Evolutionary conservation across 139 green algal genomes (phyloP).

Genomic region (Yamagishiella unicocca): DNA sequence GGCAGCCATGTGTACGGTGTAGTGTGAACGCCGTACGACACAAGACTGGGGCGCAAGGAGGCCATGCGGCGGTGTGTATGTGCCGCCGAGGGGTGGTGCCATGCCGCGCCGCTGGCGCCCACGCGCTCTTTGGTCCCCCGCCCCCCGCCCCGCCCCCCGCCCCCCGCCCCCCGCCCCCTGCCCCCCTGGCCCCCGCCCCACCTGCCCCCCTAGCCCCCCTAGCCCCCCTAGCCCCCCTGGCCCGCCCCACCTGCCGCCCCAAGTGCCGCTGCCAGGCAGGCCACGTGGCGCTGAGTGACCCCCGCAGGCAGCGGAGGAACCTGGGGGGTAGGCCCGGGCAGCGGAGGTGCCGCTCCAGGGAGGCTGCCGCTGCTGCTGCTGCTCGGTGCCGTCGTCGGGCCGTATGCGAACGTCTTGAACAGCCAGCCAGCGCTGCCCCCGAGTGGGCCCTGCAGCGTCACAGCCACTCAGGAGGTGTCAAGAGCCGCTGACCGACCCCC

Average conservation of each 20-base stretch:
- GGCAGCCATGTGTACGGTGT: too few species aligned
- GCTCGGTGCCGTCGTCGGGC: not conserved
- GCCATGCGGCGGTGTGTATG: too few species aligned
- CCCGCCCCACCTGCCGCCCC: too few species aligned
- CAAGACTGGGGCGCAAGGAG: too few species aligned
- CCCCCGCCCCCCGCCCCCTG: not conserved
- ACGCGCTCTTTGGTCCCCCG: not conserved
- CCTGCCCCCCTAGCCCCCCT: too few species aligned
- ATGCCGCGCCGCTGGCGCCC: too few species aligned
- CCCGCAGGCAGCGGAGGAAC: not conserved
- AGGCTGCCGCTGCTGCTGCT: not conserved
- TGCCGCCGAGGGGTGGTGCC: too few species aligned
- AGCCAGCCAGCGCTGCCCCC: not conserved
- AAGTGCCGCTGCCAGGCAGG: not conserved
- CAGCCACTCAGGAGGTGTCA: too few species aligned
- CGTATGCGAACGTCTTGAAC: conserved; percentile 38
- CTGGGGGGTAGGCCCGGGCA: not conserved
- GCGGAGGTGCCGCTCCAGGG: not conserved
- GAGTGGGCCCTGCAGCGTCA: too few species aligned
- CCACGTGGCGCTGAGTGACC: not conserved
- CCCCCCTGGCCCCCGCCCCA: not conserved
- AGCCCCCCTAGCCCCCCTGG: too few species aligned
- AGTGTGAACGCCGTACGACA: too few species aligned
- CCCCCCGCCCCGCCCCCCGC: not conserved
- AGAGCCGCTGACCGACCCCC: too few species aligned